Conservation (phyloP, 2,329 filamentous ascomycete genomes). For the Alternaria sp. region DNA sequence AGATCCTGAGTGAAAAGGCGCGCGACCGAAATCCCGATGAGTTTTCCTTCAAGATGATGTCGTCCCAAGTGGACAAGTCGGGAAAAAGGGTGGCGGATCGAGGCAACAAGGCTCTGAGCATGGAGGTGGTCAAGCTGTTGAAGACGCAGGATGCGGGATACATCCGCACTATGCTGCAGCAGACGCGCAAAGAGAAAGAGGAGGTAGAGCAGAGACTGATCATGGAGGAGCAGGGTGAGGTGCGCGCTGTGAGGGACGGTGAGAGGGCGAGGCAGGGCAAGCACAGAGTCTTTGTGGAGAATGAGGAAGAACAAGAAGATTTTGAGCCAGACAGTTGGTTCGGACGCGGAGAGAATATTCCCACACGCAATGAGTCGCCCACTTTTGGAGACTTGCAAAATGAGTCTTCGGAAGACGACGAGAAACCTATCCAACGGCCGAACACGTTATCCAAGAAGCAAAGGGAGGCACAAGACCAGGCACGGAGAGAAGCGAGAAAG, state of each 20-base stretch:
- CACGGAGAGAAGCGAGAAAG: slow-evolving; percentile 42
- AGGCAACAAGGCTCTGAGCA: slow-evolving; percentile 58
- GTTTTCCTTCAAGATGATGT: slow-evolving; percentile 71
- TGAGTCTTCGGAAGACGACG: slow-evolving; percentile 35
- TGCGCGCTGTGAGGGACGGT: slow-evolving; percentile 52
- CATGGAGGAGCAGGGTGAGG: slow-evolving; percentile 50
- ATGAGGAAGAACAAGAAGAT: slow-evolving; percentile 52
- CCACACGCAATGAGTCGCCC: slow-evolving; percentile 23
- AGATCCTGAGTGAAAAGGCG: slow-evolving; percentile 67
- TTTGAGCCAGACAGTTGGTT: slow-evolving; percentile 56
- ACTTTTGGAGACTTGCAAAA: slow-evolving; percentile 40
- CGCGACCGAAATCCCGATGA: slow-evolving; percentile 71
- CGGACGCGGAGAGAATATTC: slow-evolving; percentile 41
- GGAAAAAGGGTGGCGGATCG: slow-evolving; percentile 55
- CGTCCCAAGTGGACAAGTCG: slow-evolving; percentile 57
- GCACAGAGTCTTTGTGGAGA: slow-evolving; percentile 54
- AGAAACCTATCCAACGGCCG: slow-evolving; percentile 29
- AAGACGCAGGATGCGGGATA: slow-evolving; percentile 73
- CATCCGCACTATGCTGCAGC: slow-evolving; percentile 65
- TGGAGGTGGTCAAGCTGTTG: slow-evolving; percentile 68
- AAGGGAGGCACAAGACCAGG: slow-evolving; percentile 41
- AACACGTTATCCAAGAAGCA: slow-evolving; percentile 46
- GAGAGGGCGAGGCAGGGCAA: slow-evolving; percentile 35
- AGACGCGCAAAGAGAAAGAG: slow-evolving; percentile 62
- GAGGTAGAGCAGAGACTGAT: slow-evolving; percentile 55